A percentile compares a stretch with the other conserved stretches of the same genome.
Conservation (phyloP, 192 early-diverging fungal species). For the Backusella australiensis region DNA sequence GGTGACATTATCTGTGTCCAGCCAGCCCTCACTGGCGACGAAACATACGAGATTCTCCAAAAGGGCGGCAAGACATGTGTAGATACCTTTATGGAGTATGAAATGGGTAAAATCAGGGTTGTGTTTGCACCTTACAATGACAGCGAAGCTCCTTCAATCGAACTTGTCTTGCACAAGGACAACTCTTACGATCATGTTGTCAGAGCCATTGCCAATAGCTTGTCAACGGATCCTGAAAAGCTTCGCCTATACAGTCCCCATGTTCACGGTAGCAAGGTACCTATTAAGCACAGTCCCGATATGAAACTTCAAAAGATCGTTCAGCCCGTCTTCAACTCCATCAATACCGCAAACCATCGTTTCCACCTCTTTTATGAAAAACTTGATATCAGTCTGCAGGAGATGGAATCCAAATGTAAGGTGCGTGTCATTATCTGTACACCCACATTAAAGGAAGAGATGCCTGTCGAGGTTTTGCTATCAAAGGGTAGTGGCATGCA, state of each 20-base stretch:
- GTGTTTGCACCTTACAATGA: slow-evolving; percentile 63
- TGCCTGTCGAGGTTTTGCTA: slow-evolving; percentile 63
- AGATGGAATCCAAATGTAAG: slow-evolving; percentile 78
- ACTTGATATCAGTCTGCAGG: slow-evolving; percentile 73
- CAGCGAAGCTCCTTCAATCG: slow-evolving; percentile 33
- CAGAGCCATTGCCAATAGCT: slow-evolving; percentile 53
- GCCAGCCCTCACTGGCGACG: slow-evolving; percentile 46
- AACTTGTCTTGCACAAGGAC: slow-evolving; percentile 56
- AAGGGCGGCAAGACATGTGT: slow-evolving; percentile 46
- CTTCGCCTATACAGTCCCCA: slow-evolving; percentile 44
- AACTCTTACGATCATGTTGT: slow-evolving; percentile 70
- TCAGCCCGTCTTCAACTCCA: slow-evolving; percentile 18
- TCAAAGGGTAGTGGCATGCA: slow-evolving; percentile 49
- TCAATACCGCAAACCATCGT: slow-evolving; percentile 13
- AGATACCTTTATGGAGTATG: slow-evolving; percentile 74
- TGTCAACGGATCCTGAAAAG: slow-evolving; percentile 64
- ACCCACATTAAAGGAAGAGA: slow-evolving; percentile 60
- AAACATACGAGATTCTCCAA: slow-evolving; percentile 32
- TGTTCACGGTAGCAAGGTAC: not conserved
- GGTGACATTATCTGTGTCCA: slow-evolving; percentile 95
- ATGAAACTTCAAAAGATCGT: slow-evolving; percentile 37
- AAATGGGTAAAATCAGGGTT: slow-evolving; percentile 67
- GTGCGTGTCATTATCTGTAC: slow-evolving; percentile 71
- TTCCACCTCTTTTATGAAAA: slow-evolving; percentile 75
- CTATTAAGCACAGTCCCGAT: not conserved